phyloP scores from a whole-genome alignment of 2,329 filamentous ascomycete genomes.

The Alternaria brassicicola region DNA sequence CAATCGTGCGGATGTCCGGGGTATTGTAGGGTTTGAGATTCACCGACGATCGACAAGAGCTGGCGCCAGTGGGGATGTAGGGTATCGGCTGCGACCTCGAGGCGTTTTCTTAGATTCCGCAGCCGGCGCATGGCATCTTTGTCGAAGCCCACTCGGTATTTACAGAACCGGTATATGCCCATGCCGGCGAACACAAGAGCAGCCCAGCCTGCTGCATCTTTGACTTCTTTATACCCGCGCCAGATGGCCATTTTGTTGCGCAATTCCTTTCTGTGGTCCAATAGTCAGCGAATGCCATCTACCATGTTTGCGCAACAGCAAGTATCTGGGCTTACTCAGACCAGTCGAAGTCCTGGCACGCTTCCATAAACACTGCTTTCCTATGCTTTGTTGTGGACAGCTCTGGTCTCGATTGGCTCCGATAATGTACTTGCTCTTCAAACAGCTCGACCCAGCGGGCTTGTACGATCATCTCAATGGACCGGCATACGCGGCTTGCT shows the following conservation, averaged over 20 bases:
- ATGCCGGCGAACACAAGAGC: conserved; percentile 63
- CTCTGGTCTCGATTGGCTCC: conserved; percentile 49
- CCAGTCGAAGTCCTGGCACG: conserved; percentile 62
- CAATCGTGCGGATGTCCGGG: conserved; percentile 60
- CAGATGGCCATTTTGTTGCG: conserved; percentile 61
- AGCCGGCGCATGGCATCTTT: conserved; percentile 58
- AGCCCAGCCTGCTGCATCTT: conserved; percentile 62
- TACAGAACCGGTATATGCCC: conserved; percentile 67
- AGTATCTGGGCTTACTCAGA: conserved; percentile 46
- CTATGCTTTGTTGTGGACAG: conserved; percentile 57
- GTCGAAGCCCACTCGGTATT: conserved; percentile 62
- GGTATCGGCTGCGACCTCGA: conserved; percentile 62
- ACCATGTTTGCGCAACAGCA: background rate
- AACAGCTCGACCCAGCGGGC: conserved; percentile 64
- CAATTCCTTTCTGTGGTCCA: conserved; percentile 55
- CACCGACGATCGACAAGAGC: conserved; percentile 56
- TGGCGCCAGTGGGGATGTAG: conserved; percentile 60
- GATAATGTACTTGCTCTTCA: conserved; percentile 56
- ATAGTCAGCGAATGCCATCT: background rate
- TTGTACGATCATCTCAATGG: conserved; percentile 64
- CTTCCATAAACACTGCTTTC: conserved; percentile 60
- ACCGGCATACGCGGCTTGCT: conserved; percentile 61
- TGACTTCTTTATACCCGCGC: conserved; percentile 65
- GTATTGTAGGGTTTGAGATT: conserved; percentile 50
- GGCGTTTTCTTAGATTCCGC: conserved; percentile 52